Base-by-base conservation (phyloP, 768 basidiomycete species). In the Daedaleopsis nitida region DNA sequence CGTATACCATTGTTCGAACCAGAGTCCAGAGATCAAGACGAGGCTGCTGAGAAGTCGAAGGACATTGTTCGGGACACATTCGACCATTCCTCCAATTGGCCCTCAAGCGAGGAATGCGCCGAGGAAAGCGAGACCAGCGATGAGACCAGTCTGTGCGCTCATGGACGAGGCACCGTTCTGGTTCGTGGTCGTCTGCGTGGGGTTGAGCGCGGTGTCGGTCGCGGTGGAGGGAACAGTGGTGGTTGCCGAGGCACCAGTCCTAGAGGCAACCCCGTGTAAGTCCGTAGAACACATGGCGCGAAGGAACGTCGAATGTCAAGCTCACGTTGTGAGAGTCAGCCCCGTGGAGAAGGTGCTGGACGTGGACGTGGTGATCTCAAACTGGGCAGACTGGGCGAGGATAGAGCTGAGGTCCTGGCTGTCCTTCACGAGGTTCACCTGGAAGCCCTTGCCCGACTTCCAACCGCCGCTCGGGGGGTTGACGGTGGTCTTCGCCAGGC, bases 351-450 rank as follows among this genome's bases (percentile, higher is more conserved):
- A 52, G 37, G 66, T 54, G 59, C 59, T 65, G 17, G 72, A 63
- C 37, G 70, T 63, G 32, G 60, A 32, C 1, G 61, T 59, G 44
- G 71, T 72, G 70, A 86, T 84, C 67, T 70, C 74, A 74, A 94
- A 95, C 57, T 83, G 70, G 27, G 58, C 54, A 17, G 91, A 92
- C 74, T 95, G 91, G 42, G 92, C 91, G 55, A 85, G 80, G 65
- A 94, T 85, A 53, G 75, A 74, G 71, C 72, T 68, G 23, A 82
- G 75, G 56, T 84, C 54, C 19, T 80, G 57, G 3, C 78, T 63
- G 65, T 83, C 79, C 65, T 77, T 67, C 62, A 87, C 84, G 27
- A 95, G 73, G 77, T 94, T 92, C 74, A 96, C 80, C 58, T 83
- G 87, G 83, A 83, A 95, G 52, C 73, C 77, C 37, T 65, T 57